Conservation (phyloP, 2,329 filamentous ascomycete species). For the Paramyrothecium sp. region DNA sequence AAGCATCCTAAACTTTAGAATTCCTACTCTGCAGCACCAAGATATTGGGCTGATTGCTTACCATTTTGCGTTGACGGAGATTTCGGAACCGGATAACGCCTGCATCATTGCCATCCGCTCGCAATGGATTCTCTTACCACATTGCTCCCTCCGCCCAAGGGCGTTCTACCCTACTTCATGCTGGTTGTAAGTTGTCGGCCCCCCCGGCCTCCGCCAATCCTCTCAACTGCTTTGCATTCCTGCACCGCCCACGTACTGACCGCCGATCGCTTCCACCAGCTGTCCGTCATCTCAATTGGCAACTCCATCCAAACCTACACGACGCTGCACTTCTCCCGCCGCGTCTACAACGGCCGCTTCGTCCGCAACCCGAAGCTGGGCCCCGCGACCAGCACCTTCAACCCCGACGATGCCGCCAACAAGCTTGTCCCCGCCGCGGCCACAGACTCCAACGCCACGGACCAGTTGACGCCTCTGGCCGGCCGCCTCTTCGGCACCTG, state of each 20-base stretch:
- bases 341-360: slow-evolving; percentile 74
- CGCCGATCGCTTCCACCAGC: slow-evolving; percentile 45
- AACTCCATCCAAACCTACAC: slow-evolving; percentile 84
- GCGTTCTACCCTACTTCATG: slow-evolving; percentile 59
- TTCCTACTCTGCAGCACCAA: too few species aligned
- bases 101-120: neutral
- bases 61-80: too few species aligned
- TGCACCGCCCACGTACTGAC: slow-evolving; percentile 6
- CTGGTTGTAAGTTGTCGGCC: slow-evolving; percentile 42
- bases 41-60: too few species aligned
- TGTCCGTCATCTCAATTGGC: slow-evolving; percentile 76
- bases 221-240: slow-evolving; percentile 1
- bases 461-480: slow-evolving; percentile 71
- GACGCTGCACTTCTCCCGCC: slow-evolving; percentile 78
- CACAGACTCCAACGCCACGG: slow-evolving; percentile 44
- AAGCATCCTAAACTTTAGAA: too few species aligned
- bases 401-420: slow-evolving; percentile 51
- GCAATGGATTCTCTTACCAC: slow-evolving; percentile 44
- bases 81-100: too few species aligned
- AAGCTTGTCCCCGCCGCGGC: slow-evolving; percentile 47
- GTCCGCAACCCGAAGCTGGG: slow-evolving; percentile 47
- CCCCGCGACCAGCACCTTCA: slow-evolving; percentile 36
- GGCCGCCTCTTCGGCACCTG: slow-evolving; percentile 84
- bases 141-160: slow-evolving; percentile 48
- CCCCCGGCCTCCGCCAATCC: neutral